Evolutionary conservation across 805 yeast genomes (phyloP).

Genomic region (Saturnispora diversa): DNA sequence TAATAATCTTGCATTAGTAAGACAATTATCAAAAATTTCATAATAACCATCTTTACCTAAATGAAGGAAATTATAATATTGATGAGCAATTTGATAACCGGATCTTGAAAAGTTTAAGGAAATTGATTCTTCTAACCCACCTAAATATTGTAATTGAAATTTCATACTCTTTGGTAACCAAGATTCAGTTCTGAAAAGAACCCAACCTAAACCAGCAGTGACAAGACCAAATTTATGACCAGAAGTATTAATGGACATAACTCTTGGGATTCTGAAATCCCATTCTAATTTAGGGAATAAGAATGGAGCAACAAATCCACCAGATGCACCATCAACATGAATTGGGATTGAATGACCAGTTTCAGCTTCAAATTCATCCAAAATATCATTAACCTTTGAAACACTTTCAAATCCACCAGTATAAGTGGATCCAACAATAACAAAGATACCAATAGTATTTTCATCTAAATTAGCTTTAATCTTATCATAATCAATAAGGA

Average conservation of each 20-base stretch:
- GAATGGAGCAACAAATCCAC: constrained; percentile 85
- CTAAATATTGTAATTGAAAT: constrained; percentile 75
- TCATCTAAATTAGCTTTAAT: constrained; percentile 69
- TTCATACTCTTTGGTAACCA: constrained; percentile 64
- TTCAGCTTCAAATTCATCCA: constrained; percentile 61
- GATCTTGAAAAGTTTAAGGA: constrained; percentile 87
- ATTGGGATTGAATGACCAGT: constrained; percentile 67
- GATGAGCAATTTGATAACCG: constrained; percentile 84
- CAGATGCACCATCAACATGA: constrained; percentile 92
- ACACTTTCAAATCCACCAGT: constrained; percentile 90
- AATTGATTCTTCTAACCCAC: constrained; percentile 83
- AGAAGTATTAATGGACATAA: constrained; percentile 76
- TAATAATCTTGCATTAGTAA: constrained; percentile 66
- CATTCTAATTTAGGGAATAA: constrained; percentile 66
- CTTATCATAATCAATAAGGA: constrained; percentile 52
- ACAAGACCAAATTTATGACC: constrained; percentile 92
- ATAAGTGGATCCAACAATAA: constrained; percentile 83
- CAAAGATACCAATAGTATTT: constrained; percentile 87
- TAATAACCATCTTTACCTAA: constrained; percentile 69
- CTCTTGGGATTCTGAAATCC: constrained; percentile 78
- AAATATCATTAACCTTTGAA: constrained; percentile 45
- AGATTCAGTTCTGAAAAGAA: constrained; percentile 62
- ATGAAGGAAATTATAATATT: constrained; percentile 70
- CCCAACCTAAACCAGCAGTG: constrained; percentile 91
- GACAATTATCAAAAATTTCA: constrained; percentile 50